Base-by-base conservation (phyloP, 495 filamentous ascomycete species). In the Aspergillus affinis region DNA sequence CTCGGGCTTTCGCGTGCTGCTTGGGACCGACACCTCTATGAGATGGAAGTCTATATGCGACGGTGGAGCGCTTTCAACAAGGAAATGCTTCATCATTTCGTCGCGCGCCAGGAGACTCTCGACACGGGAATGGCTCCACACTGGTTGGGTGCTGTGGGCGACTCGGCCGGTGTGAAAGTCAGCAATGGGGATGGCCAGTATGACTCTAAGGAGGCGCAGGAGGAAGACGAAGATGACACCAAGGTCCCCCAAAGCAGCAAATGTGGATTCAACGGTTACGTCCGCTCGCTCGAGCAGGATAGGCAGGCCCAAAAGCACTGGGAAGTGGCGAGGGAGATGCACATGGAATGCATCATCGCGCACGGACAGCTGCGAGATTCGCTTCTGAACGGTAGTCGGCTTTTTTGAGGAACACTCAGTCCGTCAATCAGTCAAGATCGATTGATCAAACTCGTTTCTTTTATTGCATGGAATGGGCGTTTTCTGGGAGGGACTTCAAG, bases 41-140 rank as follows among this genome's bases (percentile, higher is more conserved):
- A 81, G 12, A 90, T 95, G 77, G 71, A 79, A 17, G 62, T 66
- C 2, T 97, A 96, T 72, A 80, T 93, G 72, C 69, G 68, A n/a
- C 81, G 83, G 20, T 96, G 87, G 86, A 81, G 84, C 54, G 64
- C 55, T 0, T 94, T 87, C 72, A 86, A 89, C 63, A 73, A 73
- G 15, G 77, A 80, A 54, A 88, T 95, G 67, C 69, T 88, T 3
- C 69, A 76, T 2, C 88, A 95, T 62, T 89, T 96, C 65, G 73
- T 77, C 12, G 78, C 82, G 0, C 82, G 91, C 15, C 83, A 90
- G 67, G 72, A 74, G 10, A 70, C 80, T 21, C 73, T 82, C 13
- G 79, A 83, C 27, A 77, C 76, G 41, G 69, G 67, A 0, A 75
- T 86, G 32, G 78, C 75, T 4, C 70, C 73, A 4, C 71, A 73